Evolutionary conservation across 495 filamentous ascomycete species (phyloP).

Genomic region (Amphirosellinia nigrospora): DNA sequence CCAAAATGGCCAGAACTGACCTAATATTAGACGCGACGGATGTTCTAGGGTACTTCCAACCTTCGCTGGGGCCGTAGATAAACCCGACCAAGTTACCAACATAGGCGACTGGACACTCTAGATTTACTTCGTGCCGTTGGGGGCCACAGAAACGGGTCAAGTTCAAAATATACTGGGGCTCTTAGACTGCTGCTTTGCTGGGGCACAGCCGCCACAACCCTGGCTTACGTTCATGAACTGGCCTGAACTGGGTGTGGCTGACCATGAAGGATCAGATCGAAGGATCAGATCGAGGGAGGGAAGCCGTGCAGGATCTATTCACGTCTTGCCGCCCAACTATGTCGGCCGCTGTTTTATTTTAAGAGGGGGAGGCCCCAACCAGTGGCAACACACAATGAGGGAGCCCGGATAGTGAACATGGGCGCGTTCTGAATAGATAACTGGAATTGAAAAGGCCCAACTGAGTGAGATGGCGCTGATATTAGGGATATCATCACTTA

Average conservation of each 20-base stretch:
- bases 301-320: constrained; percentile 7
- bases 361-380: constrained; percentile 1
- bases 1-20: background rate
- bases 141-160: constrained; percentile 1
- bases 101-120: background rate
- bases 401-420: background rate
- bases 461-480: background rate
- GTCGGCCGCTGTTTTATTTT: constrained; percentile 10
- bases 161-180: background rate
- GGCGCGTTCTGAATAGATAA: background rate
- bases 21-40: constrained; percentile 13
- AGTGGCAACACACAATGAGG: constrained; percentile 2
- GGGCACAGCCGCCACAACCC: constrained; percentile 22
- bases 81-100: background rate
- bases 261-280: constrained; percentile 7
- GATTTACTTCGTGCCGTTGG: background rate
- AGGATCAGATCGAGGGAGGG: background rate
- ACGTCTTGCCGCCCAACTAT: background rate
- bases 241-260: constrained; percentile 10
- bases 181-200: background rate
- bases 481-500: too few relatives aligned
- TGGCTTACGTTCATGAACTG: background rate
- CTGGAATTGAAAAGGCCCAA: background rate
- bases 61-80: background rate
- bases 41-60: background rate